phyloP scores from a whole-genome alignment of 1,139 yeast genomes.

The Candida labiduridarum region DNA sequence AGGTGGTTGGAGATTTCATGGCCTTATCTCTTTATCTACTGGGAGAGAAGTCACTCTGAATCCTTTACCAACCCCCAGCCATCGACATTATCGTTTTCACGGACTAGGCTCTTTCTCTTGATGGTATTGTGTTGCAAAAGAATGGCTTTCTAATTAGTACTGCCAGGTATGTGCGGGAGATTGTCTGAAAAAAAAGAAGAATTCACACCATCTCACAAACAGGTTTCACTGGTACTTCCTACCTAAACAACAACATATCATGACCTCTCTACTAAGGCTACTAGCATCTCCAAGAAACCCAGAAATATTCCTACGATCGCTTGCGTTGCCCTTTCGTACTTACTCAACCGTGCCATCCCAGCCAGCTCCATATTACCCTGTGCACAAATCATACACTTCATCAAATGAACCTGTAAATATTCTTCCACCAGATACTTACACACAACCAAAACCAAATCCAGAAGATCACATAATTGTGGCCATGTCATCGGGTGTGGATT shows the following conservation, averaged over 20 bases:
- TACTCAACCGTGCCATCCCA: conserved; percentile 10
- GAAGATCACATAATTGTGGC: conserved; percentile 76
- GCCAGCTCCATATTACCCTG: conserved; percentile 15
- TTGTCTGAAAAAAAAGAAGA: not conserved
- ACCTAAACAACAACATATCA: not conserved
- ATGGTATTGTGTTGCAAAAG: too few species aligned
- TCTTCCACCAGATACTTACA: conserved; percentile 15
- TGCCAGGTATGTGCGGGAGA: too few species aligned
- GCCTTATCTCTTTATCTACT: too few species aligned
- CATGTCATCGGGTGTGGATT: conserved; percentile 97
- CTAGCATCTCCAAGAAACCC: not conserved
- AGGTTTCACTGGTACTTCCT: not conserved
- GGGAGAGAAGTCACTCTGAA: too few species aligned
- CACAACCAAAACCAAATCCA: conserved; percentile 47
- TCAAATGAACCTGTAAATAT: conserved; percentile 11
- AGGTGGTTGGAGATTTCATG: not conserved
- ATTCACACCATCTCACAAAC: not conserved
- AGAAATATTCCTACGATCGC: not conserved
- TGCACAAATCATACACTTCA: conserved; percentile 6
- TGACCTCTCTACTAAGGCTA: not conserved
- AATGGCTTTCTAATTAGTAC: too few species aligned
- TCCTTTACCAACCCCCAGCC: too few species aligned
- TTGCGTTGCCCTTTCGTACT: not conserved
- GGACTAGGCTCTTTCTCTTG: too few species aligned
- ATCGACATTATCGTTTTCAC: too few species aligned